Conservation (phyloP, 2,329 filamentous ascomycete species). For the Colletotrichum sp. region DNA sequence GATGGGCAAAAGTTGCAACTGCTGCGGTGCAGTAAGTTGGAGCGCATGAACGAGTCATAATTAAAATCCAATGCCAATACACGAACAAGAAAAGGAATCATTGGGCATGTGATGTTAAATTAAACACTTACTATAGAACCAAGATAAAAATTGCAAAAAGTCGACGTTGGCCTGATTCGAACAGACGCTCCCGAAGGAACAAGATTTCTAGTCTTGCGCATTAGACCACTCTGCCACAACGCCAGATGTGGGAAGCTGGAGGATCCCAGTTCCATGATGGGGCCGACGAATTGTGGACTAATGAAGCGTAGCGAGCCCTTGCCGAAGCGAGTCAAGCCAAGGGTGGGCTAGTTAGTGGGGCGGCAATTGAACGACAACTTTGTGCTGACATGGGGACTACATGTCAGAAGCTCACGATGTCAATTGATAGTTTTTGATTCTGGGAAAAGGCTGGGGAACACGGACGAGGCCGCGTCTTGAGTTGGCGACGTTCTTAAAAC, state of each 20-base stretch:
- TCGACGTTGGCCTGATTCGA: slow-evolving; percentile 7
- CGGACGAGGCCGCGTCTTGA: too few relatives aligned
- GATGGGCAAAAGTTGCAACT: too few relatives aligned
- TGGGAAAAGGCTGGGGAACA: background rate
- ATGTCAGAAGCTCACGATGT: background rate
- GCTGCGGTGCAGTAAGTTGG: too few relatives aligned
- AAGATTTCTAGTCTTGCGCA: slow-evolving; percentile 13
- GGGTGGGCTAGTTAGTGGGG: background rate
- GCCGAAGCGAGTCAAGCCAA: background rate
- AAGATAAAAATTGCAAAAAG: background rate
- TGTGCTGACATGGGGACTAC: background rate
- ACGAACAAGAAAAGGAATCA: too few relatives aligned
- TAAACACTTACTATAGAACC: too few relatives aligned
- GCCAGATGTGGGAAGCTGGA: background rate
- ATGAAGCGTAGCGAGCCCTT: background rate
- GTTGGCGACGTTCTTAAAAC: too few relatives aligned
- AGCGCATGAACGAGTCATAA: too few relatives aligned
- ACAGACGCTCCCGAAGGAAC: slow-evolving; percentile 8
- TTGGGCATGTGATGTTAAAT: too few relatives aligned
- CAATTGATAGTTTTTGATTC: background rate
- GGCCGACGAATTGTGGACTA: fast-evolving
- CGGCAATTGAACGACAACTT: background rate
- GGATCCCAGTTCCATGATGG: background rate
- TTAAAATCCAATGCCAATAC: too few relatives aligned
- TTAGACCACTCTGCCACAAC: slow-evolving; percentile 10